Base-by-base conservation (phyloP, 352 stramenopile species). In the Globisporangium nunn region DNA sequence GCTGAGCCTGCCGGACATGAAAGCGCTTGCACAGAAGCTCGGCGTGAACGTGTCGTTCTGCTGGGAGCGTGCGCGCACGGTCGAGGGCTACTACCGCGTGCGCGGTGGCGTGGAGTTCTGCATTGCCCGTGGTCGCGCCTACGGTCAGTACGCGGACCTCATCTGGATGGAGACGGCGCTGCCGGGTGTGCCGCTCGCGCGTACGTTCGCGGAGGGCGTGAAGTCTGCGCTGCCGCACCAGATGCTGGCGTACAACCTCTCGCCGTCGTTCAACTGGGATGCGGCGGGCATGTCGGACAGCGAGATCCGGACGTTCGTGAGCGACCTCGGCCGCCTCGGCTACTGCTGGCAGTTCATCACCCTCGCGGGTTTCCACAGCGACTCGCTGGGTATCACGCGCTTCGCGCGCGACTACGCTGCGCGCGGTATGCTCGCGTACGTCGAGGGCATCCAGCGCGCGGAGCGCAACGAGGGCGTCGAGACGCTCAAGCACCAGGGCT, bases 311-410 rank as follows among this genome's bases (percentile, higher is more conserved):
- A 84, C 73, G 23, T 99, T 99, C 74, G 97, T 98, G 60, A 86
- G 95, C 47, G 95, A 98, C 57, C 76, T 99, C 43, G 97, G 88
- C 33, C 81, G 84, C 43, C 77, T 99, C 55, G 97, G 97, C 58
- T 99, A 97, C 74, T 95, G 90, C 52, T 99, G 95, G 94, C 96
- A 99, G 79, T 99, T 99, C 73, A 99, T 99, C 60, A 99, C 97
- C 50, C 83, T 99, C 46, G 96, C 96, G 54, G 97, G 97, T 58
- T 99, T 99, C 82, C 97, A 99, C 84, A 93, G 88, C 48, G 97
- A 99, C 74, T 97, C 95, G 54, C 87, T 99, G 33, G 87, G 96
- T 67, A 97, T 97, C 40, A 98, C 96, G 1, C 80, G 96, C 54
- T 96, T 99, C 50, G 93, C 96, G 7, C 85, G 95, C 61, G 84